Percentiles rank a stretch among this genome's conserved stretches.
phyloP scores from a whole-genome alignment of 2,329 filamentous ascomycete genomes.

The Fusarium algeriense region DNA sequence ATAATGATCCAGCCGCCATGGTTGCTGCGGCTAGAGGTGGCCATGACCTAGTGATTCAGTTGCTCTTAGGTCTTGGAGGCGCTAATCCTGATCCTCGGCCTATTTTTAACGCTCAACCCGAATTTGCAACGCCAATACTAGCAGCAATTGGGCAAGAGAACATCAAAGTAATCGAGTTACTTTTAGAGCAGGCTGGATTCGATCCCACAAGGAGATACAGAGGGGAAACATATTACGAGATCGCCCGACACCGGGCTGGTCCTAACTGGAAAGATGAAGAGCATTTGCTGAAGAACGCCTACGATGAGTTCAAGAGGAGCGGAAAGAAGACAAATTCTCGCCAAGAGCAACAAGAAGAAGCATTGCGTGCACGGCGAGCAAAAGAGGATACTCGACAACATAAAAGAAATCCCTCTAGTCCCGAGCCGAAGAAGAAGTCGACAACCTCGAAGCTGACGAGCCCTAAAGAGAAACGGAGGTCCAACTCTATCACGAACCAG shows the following conservation, averaged over 20 bases:
- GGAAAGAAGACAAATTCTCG: slow-evolving; percentile 66
- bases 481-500: slow-evolving; percentile 57
- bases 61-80: slow-evolving; percentile 76
- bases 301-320: slow-evolving; percentile 71
- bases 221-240: slow-evolving; percentile 86
- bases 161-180: slow-evolving; percentile 83
- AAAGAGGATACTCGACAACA: slow-evolving; percentile 59
- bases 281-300: slow-evolving; percentile 81
- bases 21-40: slow-evolving; percentile 93
- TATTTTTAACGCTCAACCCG: slow-evolving; percentile 68
- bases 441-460: slow-evolving; percentile 54
- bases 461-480: slow-evolving; percentile 63
- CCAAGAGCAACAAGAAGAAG: slow-evolving; percentile 60
- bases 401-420: slow-evolving; percentile 64
- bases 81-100: slow-evolving; percentile 77
- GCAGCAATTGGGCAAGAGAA: slow-evolving; percentile 93
- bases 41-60: slow-evolving; percentile 86
- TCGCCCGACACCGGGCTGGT: slow-evolving; percentile 84
- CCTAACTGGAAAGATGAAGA: slow-evolving; percentile 93
- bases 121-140: slow-evolving; percentile 91
- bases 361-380: slow-evolving; percentile 57
- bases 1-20: slow-evolving; percentile 84
- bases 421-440: slow-evolving; percentile 61
- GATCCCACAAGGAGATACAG: slow-evolving; percentile 83
- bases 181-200: slow-evolving; percentile 82